A percentile compares a stretch with the other conserved stretches of the same genome.
These are phyloP conservation scores for Casuarina cunninghamiana DNA, from an alignment of 306 rosid genomes.

Conservation along the genomic window DNA sequence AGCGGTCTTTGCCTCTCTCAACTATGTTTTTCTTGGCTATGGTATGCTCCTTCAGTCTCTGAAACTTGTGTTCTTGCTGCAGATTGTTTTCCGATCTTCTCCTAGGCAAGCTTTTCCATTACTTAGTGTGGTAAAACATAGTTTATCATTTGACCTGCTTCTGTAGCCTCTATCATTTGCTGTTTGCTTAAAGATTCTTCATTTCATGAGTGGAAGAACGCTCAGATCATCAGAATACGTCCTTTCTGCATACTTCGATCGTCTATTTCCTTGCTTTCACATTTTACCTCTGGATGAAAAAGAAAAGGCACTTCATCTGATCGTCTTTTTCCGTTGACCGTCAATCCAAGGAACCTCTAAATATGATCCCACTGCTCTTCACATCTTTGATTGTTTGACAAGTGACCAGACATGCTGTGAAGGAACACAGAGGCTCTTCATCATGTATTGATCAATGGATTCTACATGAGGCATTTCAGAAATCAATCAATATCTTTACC, in stretches of 20 bases:
- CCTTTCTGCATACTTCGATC: not conserved
- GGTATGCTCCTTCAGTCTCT: conserved; percentile 39
- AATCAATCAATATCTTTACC: too few relatives aligned
- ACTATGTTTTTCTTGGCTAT: conserved; percentile 93
- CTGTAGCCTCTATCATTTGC: not conserved
- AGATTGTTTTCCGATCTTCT: not conserved
- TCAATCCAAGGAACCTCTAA: not conserved
- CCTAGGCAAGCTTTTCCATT: conserved; percentile 34
- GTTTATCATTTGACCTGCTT: too few relatives aligned
- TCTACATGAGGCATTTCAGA: too few relatives aligned
- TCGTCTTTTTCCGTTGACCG: not conserved
- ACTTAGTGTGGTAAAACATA: too few relatives aligned
- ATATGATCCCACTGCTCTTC: not conserved
- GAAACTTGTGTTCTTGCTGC: not conserved
- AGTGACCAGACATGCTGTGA: too few relatives aligned
- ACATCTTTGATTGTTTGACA: too few relatives aligned
- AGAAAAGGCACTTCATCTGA: not conserved
- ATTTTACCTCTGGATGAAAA: not conserved
- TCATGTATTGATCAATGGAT: too few relatives aligned
- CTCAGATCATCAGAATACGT: not conserved
- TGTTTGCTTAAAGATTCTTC: not conserved
- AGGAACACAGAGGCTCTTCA: too few relatives aligned
- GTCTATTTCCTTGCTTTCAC: not conserved
- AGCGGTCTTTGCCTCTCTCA: conserved; percentile 93
- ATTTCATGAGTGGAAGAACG: not conserved